phyloP scores from a whole-genome alignment of 257 asterid genomes.

The Gentiana dahurica region DNA sequence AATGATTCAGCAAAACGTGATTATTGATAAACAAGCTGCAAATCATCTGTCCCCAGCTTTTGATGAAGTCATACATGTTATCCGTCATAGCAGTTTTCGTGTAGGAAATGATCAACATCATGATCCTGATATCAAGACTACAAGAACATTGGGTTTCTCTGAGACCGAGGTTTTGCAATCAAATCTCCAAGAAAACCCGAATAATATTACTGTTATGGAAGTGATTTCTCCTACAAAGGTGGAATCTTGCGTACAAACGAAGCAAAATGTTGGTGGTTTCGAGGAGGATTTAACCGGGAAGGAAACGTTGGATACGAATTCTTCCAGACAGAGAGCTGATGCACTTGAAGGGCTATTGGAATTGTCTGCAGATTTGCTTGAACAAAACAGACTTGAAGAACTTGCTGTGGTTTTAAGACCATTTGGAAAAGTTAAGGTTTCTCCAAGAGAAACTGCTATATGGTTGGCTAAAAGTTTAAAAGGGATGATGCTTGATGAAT shows the following conservation, averaged over 20 bases:
- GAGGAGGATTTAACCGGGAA: constrained; percentile 39
- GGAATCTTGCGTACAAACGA: constrained; percentile 28
- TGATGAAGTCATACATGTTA: constrained; percentile 57
- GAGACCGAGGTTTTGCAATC: constrained; percentile 22
- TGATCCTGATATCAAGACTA: constrained; percentile 34
- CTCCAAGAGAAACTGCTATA: constrained; percentile 97
- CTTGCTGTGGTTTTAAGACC: constrained; percentile 82
- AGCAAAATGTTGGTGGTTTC: constrained; percentile 13
- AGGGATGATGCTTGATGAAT: constrained; percentile 89
- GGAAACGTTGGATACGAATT: constrained; percentile 66
- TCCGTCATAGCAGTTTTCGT: constrained; percentile 58
- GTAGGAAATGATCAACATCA: constrained; percentile 36
- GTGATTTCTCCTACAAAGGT: constrained; percentile 19
- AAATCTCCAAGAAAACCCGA: constrained; percentile 21
- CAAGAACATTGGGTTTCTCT: constrained; percentile 23
- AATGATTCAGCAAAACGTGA: constrained; percentile 29
- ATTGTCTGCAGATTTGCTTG: constrained; percentile 91
- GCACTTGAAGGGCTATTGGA: constrained; percentile 94
- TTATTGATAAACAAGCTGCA: constrained; percentile 25
- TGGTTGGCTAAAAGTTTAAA: constrained; percentile 94
- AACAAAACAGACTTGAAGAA: constrained; percentile 79
- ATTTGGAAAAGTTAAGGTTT: constrained; percentile 90
- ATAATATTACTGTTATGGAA: constrained; percentile 45
- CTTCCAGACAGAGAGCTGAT: constrained; percentile 87
- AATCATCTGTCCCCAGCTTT: constrained; percentile 37